Conservation (phyloP, 257 asterid species). For the Solanum tarijense region DNA sequence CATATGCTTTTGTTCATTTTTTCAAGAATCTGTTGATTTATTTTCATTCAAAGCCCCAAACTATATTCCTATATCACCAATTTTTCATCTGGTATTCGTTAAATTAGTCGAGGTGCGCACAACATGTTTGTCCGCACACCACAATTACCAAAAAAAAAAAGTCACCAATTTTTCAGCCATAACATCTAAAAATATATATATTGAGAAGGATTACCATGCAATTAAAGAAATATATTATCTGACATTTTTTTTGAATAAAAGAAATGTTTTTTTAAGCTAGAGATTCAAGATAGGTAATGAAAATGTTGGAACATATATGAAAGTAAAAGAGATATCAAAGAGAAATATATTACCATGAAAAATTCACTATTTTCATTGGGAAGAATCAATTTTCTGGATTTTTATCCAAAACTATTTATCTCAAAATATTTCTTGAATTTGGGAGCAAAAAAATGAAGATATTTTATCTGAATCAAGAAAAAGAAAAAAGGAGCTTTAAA, state of each 20-base stretch:
- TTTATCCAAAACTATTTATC: neutral
- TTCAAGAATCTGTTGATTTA: neutral
- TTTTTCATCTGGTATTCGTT: neutral
- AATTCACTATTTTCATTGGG: neutral
- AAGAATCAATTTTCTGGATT: neutral
- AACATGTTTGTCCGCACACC: neutral
- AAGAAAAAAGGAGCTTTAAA: neutral
- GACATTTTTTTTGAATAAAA: neutral
- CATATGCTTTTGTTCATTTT: neutral
- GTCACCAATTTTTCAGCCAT: neutral
- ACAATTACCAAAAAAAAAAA: neutral
- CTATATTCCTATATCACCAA: neutral
- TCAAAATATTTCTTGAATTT: neutral
- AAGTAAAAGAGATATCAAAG: neutral
- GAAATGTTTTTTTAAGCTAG: neutral
- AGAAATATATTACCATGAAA: neutral
- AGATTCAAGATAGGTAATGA: neutral
- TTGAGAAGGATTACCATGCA: neutral
- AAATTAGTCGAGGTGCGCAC: neutral
- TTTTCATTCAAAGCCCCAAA: neutral
- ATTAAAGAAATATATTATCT: neutral
- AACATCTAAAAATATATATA: neutral
- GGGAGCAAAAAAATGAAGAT: neutral
- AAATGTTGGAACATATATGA: neutral
- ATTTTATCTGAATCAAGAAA: neutral